A percentile compares a stretch with the other conserved stretches of the same genome.
These are phyloP conservation scores for Tylopilus felleus DNA, from an alignment of 768 basidiomycete genomes.

Conservation along the genomic window DNA sequence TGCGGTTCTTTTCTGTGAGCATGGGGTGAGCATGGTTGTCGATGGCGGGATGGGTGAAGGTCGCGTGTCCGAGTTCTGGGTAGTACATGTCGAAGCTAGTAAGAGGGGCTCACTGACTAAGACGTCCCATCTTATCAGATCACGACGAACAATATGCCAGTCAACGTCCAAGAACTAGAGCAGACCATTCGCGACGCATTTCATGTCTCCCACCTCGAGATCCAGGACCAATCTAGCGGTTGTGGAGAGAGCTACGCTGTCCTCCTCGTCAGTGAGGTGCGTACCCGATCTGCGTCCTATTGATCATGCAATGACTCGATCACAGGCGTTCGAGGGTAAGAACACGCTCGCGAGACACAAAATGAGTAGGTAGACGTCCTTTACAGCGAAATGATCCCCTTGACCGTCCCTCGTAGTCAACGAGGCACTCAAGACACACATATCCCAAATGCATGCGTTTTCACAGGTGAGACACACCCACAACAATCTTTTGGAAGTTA, in stretches of 20 bases:
- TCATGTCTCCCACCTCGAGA: constrained; percentile 63
- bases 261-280: constrained; percentile 71
- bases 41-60: constrained; percentile 49
- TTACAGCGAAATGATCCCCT: neutral
- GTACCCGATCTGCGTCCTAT: constrained; percentile 15
- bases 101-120: constrained; percentile 8
- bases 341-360: constrained; percentile 74
- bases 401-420: constrained; percentile 52
- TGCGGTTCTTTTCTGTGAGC: constrained; percentile 31
- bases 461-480: constrained; percentile 58
- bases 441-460: constrained; percentile 82
- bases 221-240: constrained; percentile 74
- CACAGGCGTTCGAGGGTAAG: constrained; percentile 74
- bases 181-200: constrained; percentile 59
- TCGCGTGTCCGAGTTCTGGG: constrained; percentile 15
- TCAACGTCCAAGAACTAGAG: constrained; percentile 55
- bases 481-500: neutral
- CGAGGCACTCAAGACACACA: constrained; percentile 67
- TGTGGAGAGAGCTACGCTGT: constrained; percentile 79
- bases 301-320: neutral
- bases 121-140: constrained; percentile 13
- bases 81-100: neutral
- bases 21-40: constrained; percentile 78
- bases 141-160: constrained; percentile 43
- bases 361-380: constrained; percentile 45